Base-by-base conservation (phyloP, 441 rosid genomes). In the Syzygium malaccense region DNA sequence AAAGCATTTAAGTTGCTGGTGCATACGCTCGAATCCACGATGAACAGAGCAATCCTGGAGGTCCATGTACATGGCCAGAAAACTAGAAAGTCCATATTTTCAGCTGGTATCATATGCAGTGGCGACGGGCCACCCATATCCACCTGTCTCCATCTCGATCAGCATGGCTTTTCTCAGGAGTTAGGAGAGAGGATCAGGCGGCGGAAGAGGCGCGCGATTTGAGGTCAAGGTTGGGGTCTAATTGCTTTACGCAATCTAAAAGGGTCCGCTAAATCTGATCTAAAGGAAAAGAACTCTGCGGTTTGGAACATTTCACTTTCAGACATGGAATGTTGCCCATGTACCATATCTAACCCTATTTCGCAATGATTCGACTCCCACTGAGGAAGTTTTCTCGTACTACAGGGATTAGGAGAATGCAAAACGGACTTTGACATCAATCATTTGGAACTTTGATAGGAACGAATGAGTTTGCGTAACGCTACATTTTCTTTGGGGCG, bases 221-320 rank as follows among this genome's bases (percentile, higher is more conserved):
- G n/a, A 37, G 51, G 83, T 71, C 83, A 71, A 71, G 83, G 49
- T n/a, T 28, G 26, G 79, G 75, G 56, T 32, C 78, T 14, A n/a
- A 53, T 68, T 8, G 37, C 68, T 75, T 78, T 55, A 26, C 55
- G 56, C 86, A 17, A 87, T 28, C 18, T 14, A 14, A 80, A 25
- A 80, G 23, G 37, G 55, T 58, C 51, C 14, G 10, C 20, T 87
- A 33, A n/a, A 55, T 87, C 68, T 78, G 66, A 58, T 58, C 48
- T 32, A 23, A 14, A 7, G 64, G 37, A 55, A 33, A 57, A 17
- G 32, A 14, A 37, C 15, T 18, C 45, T 41, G 26, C 88, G 25
- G 88, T 87, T 87, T 41, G 88, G 88, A 57, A 79, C 88, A 87
- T 78, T 87, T 87, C 88, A 30, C 18, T 87, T 55, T 87, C 88